These are phyloP conservation scores for Pyrus communis DNA, from an alignment of 306 rosid genomes.

Conservation along the genomic window DNA sequence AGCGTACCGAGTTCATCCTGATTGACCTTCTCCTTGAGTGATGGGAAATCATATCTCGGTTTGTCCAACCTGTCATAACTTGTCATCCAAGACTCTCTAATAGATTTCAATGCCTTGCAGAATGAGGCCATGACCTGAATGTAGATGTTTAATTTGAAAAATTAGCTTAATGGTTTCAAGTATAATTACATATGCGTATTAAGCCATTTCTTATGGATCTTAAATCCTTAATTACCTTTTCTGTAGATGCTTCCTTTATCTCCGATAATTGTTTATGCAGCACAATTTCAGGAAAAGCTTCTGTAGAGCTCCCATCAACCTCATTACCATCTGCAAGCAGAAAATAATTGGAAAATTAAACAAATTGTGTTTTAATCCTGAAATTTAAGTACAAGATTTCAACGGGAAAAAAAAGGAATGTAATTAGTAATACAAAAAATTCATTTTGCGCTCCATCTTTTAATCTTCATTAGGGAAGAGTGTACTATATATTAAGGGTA, in stretches of 20 bases:
- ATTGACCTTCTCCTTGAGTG: slow-evolving; percentile 32
- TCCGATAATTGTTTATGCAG: slow-evolving; percentile 24
- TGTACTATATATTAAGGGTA: too few species aligned
- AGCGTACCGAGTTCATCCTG: slow-evolving; percentile 42
- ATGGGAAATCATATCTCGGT: slow-evolving; percentile 27
- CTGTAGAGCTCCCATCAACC: slow-evolving; percentile 56
- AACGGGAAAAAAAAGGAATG: neutral
- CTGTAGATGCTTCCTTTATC: slow-evolving; percentile 26
- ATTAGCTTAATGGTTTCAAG: neutral
- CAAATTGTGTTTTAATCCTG: neutral
- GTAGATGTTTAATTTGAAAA: neutral
- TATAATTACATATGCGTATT: too few species aligned
- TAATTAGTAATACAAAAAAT: too few species aligned
- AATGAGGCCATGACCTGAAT: slow-evolving; percentile 38
- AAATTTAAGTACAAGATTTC: neutral
- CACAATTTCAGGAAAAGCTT: slow-evolving; percentile 44
- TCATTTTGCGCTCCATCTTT: too few species aligned
- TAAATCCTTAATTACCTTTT: slow-evolving; percentile 32
- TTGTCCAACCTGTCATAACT: slow-evolving; percentile 24
- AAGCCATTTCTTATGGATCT: too few species aligned
- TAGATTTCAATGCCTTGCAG: slow-evolving; percentile 46
- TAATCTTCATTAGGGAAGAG: too few species aligned
- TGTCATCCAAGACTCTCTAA: slow-evolving; percentile 58
- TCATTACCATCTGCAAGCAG: slow-evolving; percentile 45
- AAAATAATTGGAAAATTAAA: neutral